Evolutionary conservation across 768 basidiomycete species (phyloP).

Genomic region (Rubroboletus satanas): DNA sequence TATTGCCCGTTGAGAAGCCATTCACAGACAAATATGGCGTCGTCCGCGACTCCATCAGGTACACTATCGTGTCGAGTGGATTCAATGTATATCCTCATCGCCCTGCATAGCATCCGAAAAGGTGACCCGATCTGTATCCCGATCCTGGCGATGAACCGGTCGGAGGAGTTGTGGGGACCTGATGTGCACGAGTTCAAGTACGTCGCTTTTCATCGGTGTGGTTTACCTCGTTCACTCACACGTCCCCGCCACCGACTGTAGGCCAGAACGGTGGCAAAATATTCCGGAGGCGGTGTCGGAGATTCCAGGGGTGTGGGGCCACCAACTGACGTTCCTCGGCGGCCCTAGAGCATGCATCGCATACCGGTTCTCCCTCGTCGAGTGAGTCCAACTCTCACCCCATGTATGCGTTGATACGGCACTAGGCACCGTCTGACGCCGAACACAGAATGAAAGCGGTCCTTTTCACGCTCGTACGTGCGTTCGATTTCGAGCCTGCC

Average conservation of each 20-base stretch:
- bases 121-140: slow-evolving; percentile 50
- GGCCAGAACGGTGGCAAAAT: slow-evolving; percentile 62
- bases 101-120: slow-evolving; percentile 34
- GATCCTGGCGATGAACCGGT: slow-evolving; percentile 50
- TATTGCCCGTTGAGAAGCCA: slow-evolving; percentile 47
- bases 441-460: slow-evolving; percentile 6
- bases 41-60: slow-evolving; percentile 39
- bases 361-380: slow-evolving; percentile 59
- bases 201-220: slow-evolving; percentile 5
- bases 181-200: slow-evolving; percentile 61
- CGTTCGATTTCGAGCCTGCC: slow-evolving; percentile 10
- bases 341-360: slow-evolving; percentile 67
- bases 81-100: not conserved
- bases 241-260: slow-evolving; percentile 17
- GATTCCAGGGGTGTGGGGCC: slow-evolving; percentile 46
- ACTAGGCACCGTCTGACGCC: not conserved
- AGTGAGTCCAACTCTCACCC: slow-evolving; percentile 36
- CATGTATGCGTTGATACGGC: no score
- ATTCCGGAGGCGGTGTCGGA: slow-evolving; percentile 40
- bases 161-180: slow-evolving; percentile 55
- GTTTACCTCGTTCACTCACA: not conserved
- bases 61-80: not conserved
- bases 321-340: slow-evolving; percentile 58
- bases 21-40: slow-evolving; percentile 42
- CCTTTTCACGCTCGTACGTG: slow-evolving; percentile 7